Evolutionary conservation across 75 land plant species (phyloP).

Genomic region (Gnetum montanum): DNA sequence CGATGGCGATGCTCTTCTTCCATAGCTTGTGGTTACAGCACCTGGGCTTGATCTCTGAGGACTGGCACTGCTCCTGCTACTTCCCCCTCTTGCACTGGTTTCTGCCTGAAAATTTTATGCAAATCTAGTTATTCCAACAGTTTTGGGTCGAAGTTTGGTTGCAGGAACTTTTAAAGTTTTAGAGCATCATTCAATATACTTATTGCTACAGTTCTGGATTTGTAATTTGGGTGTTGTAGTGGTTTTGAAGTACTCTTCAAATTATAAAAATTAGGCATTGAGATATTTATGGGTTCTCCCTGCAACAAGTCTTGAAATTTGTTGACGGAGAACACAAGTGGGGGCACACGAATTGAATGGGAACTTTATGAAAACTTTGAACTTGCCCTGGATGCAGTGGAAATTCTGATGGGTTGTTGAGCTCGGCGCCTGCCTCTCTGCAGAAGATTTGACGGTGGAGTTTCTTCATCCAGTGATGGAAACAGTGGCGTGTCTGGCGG

Average conservation of each 20-base stretch:
- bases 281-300: no score
- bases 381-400: conserved; percentile 43
- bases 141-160: no score
- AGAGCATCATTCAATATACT: background rate
- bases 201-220: no score
- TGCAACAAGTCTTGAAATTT: no score
- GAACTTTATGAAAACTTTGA: no score
- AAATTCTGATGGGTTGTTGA: conserved; percentile 43
- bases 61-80: conserved; percentile 52
- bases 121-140: no score
- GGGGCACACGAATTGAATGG: no score
- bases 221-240: no score
- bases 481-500: conserved; percentile 96
- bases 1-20: conserved; percentile 40
- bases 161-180: no score
- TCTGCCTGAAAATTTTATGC: conserved; percentile 50
- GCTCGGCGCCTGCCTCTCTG: conserved; percentile 44
- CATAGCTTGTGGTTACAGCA: conserved; percentile 11
- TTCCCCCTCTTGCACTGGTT: conserved; percentile 29
- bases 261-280: no score
- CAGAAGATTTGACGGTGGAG: conserved; percentile 21
- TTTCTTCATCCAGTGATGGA: conserved; percentile 77
- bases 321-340: no score
- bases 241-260: no score
- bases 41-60: conserved; percentile 40